Evolutionary conservation across 1,284 basidiomycete species (phyloP).

Genomic region (Apiotrichum mycotoxinovorans): DNA sequence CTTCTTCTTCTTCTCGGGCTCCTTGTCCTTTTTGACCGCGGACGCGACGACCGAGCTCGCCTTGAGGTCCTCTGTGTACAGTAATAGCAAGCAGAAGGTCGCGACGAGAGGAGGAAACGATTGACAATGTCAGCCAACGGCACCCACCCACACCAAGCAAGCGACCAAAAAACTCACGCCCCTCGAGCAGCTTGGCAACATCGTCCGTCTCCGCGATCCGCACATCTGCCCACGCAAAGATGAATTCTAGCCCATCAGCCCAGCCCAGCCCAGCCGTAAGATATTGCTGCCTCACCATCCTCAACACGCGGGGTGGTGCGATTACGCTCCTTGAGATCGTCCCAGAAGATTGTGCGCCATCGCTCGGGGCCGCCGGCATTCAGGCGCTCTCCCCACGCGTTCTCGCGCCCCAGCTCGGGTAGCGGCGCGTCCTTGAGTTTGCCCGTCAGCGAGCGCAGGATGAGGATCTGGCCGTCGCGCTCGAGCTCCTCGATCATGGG

Average conservation of each 20-base stretch:
- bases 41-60: constrained; percentile 28
- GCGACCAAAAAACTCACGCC: constrained; percentile 28
- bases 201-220: constrained; percentile 44
- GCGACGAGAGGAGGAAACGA: too few relatives aligned
- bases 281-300: constrained; percentile 37
- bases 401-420: constrained; percentile 41
- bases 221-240: constrained; percentile 46
- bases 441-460: constrained; percentile 42
- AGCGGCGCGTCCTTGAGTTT: constrained; percentile 37
- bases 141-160: too few relatives aligned
- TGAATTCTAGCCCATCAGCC: constrained; percentile 38
- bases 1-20: constrained; percentile 44
- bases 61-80: constrained; percentile 36
- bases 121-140: too few relatives aligned
- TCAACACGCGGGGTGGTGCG: constrained; percentile 39
- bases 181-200: constrained; percentile 41
- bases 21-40: constrained; percentile 33
- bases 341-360: constrained; percentile 46
- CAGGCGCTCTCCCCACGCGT: constrained; percentile 34
- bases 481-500: constrained; percentile 33
- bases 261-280: too few relatives aligned
- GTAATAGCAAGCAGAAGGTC: background rate
- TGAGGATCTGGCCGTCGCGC: constrained; percentile 38
- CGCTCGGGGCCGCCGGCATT: constrained; percentile 35
- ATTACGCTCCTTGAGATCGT: constrained; percentile 40